Evolutionary conservation across 495 filamentous ascomycete genomes (phyloP).

Genomic region (Paragyromitra xinjiangensis): DNA sequence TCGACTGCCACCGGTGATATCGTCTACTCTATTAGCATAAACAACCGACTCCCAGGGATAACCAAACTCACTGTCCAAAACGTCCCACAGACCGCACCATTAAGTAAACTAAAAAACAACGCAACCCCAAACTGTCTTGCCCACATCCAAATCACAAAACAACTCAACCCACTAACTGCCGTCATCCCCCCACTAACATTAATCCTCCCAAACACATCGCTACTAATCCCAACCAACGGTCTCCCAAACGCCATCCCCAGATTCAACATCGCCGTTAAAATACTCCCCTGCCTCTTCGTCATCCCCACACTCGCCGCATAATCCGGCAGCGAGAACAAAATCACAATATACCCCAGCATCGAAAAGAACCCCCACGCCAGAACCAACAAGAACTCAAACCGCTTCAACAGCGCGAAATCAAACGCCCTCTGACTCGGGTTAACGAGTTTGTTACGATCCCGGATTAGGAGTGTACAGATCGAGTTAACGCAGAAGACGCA

Average conservation of each 20-base stretch:
- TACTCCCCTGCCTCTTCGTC: constrained; percentile 70
- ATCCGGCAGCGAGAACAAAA: constrained; percentile 74
- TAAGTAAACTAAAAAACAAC: constrained; percentile 68
- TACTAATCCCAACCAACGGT: constrained; percentile 72
- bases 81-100: constrained; percentile 70
- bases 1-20: constrained; percentile 47
- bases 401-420: constrained; percentile 68
- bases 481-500: constrained; percentile 68
- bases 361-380: constrained; percentile 74
- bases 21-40: constrained; percentile 16
- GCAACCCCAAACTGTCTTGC: constrained; percentile 68
- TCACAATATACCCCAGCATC: constrained; percentile 75
- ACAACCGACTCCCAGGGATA: background rate
- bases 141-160: constrained; percentile 72
- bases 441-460: constrained; percentile 73
- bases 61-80: constrained; percentile 64
- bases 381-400: constrained; percentile 70
- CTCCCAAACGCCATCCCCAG: constrained; percentile 71
- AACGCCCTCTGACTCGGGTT: constrained; percentile 71
- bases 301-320: constrained; percentile 73
- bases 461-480: constrained; percentile 67
- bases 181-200: constrained; percentile 72
- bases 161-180: constrained; percentile 67
- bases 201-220: constrained; percentile 72
- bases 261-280: constrained; percentile 77